phyloP scores from a whole-genome alignment of 2,329 filamentous ascomycete genomes.

The Apiospora kogelbergensis region DNA sequence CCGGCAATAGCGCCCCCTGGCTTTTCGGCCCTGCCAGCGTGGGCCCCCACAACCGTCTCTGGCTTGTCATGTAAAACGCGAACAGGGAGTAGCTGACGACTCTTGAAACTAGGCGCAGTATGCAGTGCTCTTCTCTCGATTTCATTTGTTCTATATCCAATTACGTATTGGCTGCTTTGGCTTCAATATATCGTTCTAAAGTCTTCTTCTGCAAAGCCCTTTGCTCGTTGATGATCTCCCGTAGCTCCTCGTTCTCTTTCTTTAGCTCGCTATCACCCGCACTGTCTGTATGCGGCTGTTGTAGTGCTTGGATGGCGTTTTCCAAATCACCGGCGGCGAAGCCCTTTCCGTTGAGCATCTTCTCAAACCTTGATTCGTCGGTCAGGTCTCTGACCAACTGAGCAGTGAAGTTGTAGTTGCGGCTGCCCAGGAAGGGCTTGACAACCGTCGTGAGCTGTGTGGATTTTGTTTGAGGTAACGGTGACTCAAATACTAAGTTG shows the following conservation, averaged over 20 bases:
- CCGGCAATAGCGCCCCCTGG: not conserved
- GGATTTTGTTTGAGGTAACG: constrained; percentile 48
- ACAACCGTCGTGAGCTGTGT: constrained; percentile 63
- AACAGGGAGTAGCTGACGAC: not conserved
- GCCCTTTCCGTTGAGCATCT: constrained; percentile 46
- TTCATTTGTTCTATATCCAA: not conserved
- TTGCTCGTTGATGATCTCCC: constrained; percentile 45
- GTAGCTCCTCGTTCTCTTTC: constrained; percentile 45
- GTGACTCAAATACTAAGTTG: constrained; percentile 73
- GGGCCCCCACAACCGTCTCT: not conserved
- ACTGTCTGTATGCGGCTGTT: constrained; percentile 29
- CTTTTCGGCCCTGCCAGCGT: not conserved
- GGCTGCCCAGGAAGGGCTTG: constrained; percentile 74
- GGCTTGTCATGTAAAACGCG: constrained; percentile 8
- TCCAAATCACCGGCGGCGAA: constrained; percentile 49
- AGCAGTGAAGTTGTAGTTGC: constrained; percentile 64
- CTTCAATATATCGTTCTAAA: constrained; percentile 28
- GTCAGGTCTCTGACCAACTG: constrained; percentile 54
- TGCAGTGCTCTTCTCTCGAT: constrained; percentile 6
- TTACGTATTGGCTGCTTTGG: constrained; percentile 25
- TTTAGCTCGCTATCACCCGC: constrained; percentile 31
- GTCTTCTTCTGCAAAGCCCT: constrained; percentile 42
- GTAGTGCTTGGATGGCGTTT: constrained; percentile 48
- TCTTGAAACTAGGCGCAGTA: not conserved
- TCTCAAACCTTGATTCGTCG: constrained; percentile 42